Conservation (phyloP, 106 monocot species). For the Dioscorea dumetorum region DNA sequence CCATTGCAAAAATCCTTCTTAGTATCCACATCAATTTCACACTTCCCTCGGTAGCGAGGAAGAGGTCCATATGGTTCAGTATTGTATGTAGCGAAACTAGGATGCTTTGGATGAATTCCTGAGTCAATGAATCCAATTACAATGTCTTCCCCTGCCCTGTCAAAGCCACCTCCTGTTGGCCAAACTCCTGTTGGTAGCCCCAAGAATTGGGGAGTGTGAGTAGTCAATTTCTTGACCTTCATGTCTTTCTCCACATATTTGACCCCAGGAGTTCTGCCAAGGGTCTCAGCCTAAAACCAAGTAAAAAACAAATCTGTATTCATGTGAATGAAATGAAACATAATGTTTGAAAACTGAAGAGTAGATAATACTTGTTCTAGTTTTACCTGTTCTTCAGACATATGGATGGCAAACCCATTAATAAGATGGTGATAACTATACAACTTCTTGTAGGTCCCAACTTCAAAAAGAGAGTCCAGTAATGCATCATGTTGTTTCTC, state of each 20-base stretch:
- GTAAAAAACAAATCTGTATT: neutral
- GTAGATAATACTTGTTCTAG: neutral
- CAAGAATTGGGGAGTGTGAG: constrained; percentile 91
- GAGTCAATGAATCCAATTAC: constrained; percentile 97
- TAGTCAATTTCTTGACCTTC: constrained; percentile 88
- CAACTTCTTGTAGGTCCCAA: constrained; percentile 71
- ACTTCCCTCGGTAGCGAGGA: constrained; percentile 77
- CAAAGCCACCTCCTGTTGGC: constrained; percentile 97
- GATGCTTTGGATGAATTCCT: constrained; percentile 84
- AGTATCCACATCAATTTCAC: constrained; percentile 80
- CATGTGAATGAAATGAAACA: neutral
- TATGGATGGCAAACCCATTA: constrained; percentile 87
- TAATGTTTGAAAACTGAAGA: too few relatives aligned
- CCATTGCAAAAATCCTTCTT: constrained; percentile 81
- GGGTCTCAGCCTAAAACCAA: constrained; percentile 40
- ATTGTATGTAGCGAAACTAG: constrained; percentile 74
- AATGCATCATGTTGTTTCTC: constrained; percentile 73
- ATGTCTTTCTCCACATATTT: constrained; percentile 83
- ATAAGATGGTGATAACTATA: constrained; percentile 92
- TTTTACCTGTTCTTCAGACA: constrained; percentile 71
- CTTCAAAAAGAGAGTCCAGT: constrained; percentile 82
- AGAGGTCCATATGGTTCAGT: constrained; percentile 85
- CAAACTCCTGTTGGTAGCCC: constrained; percentile 92
- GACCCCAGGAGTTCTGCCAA: constrained; percentile 65
- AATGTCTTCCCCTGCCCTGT: constrained; percentile 87